Evolutionary conservation across 2,329 filamentous ascomycete genomes (phyloP), one percentile per base, ranked within the genome.

Genomic region (Byssoonygena ceratinophila): DNA sequence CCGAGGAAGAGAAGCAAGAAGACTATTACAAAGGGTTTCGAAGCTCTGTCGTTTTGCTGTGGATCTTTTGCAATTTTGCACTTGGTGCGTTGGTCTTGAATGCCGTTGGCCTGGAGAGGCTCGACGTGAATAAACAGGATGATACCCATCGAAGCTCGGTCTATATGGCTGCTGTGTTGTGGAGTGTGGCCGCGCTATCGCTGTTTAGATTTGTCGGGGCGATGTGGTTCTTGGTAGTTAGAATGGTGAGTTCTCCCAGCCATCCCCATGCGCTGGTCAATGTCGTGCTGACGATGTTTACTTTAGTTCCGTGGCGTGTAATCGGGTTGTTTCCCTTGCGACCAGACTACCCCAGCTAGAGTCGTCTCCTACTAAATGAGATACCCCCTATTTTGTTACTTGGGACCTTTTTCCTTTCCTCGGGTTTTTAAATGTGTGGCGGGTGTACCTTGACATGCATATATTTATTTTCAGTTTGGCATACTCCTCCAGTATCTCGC

Each of bases 11-110:
- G 66, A 87, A 85, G 64, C 91, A 98, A 68, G 88, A 96, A 74
- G 92, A 98, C 68, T 98, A 97, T 72, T 98, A 98, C 78, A 89
- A 90, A 63, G 92, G 90, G 59, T 95, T 98, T 67, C 82, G 92
- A 57, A 94, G 87, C 18, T 81, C 87, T 25, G 90, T 96, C 59
- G 92, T 98, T 27, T 74, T 97, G 47, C 82, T 85, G 59, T 98
- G 92, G 92, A 95, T 98, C 78, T 87, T 97, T 62, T 89, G 83
- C 64, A 98, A 98, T 69, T 86, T 98, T 67, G 89, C 81, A 0
- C 80, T 98, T 4, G 82, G 81, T 0, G 91, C 91, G 0, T 77
- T 94, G 1, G 91, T 98, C 6, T 74, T 98, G 59, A 90, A 85
- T 64, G 83, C 87, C 0, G 91, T 85, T 22, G 91, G 92, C 1